These are phyloP conservation scores for Coriolopsis trogii DNA, from an alignment of 1,284 basidiomycete genomes.

Conservation along the genomic window DNA sequence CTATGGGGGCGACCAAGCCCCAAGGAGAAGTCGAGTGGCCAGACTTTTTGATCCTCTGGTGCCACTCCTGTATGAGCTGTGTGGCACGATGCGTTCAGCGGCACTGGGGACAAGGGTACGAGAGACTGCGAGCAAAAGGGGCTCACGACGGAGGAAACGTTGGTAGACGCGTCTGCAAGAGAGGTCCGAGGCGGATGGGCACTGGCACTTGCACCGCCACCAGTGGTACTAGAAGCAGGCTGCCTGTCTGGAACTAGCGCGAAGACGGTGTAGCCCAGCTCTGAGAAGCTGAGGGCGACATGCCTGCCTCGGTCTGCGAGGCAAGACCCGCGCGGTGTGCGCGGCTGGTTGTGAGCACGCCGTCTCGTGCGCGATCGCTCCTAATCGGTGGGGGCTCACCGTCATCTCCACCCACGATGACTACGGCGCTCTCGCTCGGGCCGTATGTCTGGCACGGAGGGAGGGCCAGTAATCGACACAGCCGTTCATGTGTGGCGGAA, in stretches of 20 bases:
- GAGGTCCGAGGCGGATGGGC: too few species aligned
- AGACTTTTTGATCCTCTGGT: slow-evolving; percentile 35
- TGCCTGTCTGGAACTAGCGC: slow-evolving; percentile 30
- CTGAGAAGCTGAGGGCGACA: slow-evolving; percentile 35
- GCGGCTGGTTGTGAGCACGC: slow-evolving; percentile 6
- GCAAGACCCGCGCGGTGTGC: neutral
- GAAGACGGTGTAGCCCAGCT: slow-evolving; percentile 39
- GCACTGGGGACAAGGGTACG: slow-evolving; percentile 4
- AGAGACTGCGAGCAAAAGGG: neutral
- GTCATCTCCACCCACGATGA: slow-evolving; percentile 34
- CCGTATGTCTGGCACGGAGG: slow-evolving; percentile 28
- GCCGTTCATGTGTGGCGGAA: slow-evolving; percentile 21
- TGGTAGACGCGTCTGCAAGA: too few species aligned
- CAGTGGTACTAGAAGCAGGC: slow-evolving; percentile 5
- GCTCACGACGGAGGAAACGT: too few species aligned
- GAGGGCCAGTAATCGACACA: slow-evolving; percentile 22
- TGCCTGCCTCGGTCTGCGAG: slow-evolving; percentile 34
- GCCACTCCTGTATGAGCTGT: slow-evolving; percentile 40
- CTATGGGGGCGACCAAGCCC: slow-evolving; percentile 38
- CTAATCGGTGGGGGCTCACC: slow-evolving; percentile 28
- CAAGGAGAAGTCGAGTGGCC: slow-evolving; percentile 26
- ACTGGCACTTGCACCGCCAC: too few species aligned
- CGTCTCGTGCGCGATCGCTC: slow-evolving; percentile 8
- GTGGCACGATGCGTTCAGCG: neutral
- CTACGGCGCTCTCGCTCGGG: slow-evolving; percentile 32